Evolutionary conservation across 768 basidiomycete species (phyloP), one percentile per base, ranked within the genome.

Genomic region (Mrakia hoshinonis): DNA sequence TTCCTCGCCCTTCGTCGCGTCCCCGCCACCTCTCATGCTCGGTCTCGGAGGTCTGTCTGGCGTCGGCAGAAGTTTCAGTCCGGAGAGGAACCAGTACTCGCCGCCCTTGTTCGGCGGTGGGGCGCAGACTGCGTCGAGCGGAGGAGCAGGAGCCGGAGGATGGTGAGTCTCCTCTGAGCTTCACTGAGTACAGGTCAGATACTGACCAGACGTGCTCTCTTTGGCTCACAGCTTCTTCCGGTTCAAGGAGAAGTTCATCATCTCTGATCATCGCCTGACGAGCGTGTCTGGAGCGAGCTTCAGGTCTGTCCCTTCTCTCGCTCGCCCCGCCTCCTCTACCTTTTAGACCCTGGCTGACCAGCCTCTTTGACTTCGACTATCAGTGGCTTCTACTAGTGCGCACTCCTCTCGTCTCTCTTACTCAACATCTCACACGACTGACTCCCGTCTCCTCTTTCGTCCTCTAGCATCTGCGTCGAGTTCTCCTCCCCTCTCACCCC

Each of bases 211-310:
- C 15, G 15, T 10, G 46, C 10, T 20, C 49, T 20, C 22, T 51
- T 24, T 18, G 49, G 49, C 6, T 24, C 49, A 15, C 49, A 51
- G 49, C 38, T 98, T 97, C 79, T 92, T 98, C 89, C 84, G 95
- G 73, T 94, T 92, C 89, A 98, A 98, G 81, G 95, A 98, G 81
- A 84, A 88, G 76, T 97, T 96, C 80, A 82, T 98, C 67, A 90
- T 97, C n/a, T 93, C 93, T 2, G 91, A 94, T 79, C 91, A 94
- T 81, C 86, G 87, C 72, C 90, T 95, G 38, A 87, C 90, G 79
- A 91, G 94, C 79, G 95, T 97, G 81, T 91, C 87, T 76, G 93
- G 93, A 54, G 93, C 93, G 26, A 36, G 43, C 48, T 58, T 43
- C 43, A 43, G 43, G 43, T 43, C 15, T 22, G 67, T 66, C 15